Evolutionary conservation across 179 eudicot genomes (phyloP).

Genomic region (Beta macrorhiza): DNA sequence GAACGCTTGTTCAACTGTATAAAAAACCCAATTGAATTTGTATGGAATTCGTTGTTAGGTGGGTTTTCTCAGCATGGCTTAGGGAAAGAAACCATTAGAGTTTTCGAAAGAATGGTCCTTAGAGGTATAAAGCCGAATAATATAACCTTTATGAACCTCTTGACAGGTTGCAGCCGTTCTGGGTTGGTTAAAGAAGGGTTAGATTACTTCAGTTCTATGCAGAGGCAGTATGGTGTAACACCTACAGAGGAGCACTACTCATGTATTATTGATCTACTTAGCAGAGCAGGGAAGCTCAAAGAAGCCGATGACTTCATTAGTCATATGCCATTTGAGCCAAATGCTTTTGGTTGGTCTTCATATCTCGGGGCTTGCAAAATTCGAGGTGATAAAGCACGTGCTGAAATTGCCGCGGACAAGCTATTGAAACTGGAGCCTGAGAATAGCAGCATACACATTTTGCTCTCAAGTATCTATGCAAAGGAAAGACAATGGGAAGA

Average conservation of each 20-base stretch:
- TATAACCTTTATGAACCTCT: conserved; percentile 43
- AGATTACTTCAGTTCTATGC: conserved; percentile 43
- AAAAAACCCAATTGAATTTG: conserved; percentile 29
- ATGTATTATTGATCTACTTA: conserved; percentile 45
- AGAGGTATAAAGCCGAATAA: conserved; percentile 36
- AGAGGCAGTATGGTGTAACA: conserved; percentile 33
- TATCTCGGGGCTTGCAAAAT: conserved; percentile 45
- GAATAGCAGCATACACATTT: conserved; percentile 39
- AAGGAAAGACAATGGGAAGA: conserved; percentile 48
- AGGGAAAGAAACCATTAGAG: conserved; percentile 33
- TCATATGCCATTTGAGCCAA: conserved; percentile 49
- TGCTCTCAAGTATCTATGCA: conserved; percentile 47
- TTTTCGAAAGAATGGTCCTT: conserved; percentile 36
- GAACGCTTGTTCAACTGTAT: conserved; percentile 29
- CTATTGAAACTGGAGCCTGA: conserved; percentile 45
- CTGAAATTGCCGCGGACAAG: conserved; percentile 41
- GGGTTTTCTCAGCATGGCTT: conserved; percentile 48
- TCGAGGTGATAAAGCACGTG: conserved; percentile 39
- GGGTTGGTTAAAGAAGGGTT: conserved; percentile 52
- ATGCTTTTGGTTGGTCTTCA: conserved; percentile 52
- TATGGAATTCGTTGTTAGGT: conserved; percentile 43
- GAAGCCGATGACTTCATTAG: conserved; percentile 45
- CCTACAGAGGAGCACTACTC: conserved; percentile 51
- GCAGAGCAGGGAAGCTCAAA: conserved; percentile 49
- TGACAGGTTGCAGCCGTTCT: conserved; percentile 58